These are phyloP conservation scores for Hyphodiscus hymeniophilus DNA, from an alignment of 495 filamentous ascomycete species.

Conservation along the genomic window DNA sequence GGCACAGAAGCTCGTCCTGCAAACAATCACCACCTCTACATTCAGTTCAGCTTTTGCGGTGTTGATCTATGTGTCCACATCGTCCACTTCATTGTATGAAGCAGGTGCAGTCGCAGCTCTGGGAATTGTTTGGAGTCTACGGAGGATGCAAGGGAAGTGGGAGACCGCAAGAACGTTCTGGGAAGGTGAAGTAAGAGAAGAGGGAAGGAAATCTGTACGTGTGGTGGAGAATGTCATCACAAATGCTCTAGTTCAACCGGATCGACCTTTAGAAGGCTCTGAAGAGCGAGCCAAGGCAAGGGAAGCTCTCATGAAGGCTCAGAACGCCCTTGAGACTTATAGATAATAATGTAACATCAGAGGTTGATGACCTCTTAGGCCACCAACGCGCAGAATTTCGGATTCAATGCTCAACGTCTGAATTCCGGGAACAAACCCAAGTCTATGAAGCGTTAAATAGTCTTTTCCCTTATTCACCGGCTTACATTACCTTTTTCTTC, in stretches of 20 bases:
- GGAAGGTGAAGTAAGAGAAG: conserved; percentile 70
- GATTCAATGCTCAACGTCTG: too few species aligned
- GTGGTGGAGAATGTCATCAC: conserved; percentile 59
- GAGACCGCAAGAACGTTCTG: conserved; percentile 60
- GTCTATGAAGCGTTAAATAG: too few species aligned
- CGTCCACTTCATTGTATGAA: conserved; percentile 54
- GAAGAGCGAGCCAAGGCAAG: conserved; percentile 42
- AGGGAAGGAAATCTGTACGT: conserved; percentile 64
- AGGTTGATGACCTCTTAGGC: too few species aligned
- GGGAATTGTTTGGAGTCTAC: conserved; percentile 63
- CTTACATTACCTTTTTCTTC: too few species aligned
- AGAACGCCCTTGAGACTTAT: conserved; percentile 29
- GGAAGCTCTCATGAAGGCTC: conserved; percentile 44
- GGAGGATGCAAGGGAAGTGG: conserved; percentile 74
- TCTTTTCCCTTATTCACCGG: too few species aligned
- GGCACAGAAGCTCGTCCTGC: conserved; percentile 69
- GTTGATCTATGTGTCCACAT: conserved; percentile 24
- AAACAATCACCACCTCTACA: conserved; percentile 63
- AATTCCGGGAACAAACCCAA: too few species aligned
- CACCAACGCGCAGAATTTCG: too few species aligned
- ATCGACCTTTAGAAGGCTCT: conserved; percentile 28
- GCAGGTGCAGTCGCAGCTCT: conserved; percentile 72
- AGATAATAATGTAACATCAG: conserved; percentile 23
- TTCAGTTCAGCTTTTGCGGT: conserved; percentile 51
- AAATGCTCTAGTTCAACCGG: conserved; percentile 36